phyloP scores from a whole-genome alignment of 306 rosid species.

The Ormosia semicastrata region DNA sequence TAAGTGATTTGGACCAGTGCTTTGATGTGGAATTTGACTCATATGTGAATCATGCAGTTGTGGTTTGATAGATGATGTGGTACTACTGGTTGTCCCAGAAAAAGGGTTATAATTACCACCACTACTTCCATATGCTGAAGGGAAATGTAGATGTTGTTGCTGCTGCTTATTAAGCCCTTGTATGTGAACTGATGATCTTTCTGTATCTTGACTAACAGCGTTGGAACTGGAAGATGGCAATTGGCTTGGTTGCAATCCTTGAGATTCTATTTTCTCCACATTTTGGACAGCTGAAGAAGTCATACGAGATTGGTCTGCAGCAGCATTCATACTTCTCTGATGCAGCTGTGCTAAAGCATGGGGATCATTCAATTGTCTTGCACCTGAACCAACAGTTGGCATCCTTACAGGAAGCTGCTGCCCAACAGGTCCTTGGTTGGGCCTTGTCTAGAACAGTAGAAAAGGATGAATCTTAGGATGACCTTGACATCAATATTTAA shows the following conservation, averaged over 20 bases:
- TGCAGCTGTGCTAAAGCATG: constrained; percentile 70
- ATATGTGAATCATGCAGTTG: constrained; percentile 66
- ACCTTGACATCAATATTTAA: not conserved
- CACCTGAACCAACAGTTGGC: constrained; percentile 55
- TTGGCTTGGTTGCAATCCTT: constrained; percentile 52
- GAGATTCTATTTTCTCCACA: constrained; percentile 50
- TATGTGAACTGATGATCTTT: constrained; percentile 52
- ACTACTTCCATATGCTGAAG: constrained; percentile 65
- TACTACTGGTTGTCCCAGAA: constrained; percentile 61
- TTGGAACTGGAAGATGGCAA: constrained; percentile 52
- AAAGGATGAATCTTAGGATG: constrained; percentile 24
- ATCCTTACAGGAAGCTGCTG: constrained; percentile 67
- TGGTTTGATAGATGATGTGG: constrained; percentile 55
- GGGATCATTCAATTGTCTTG: constrained; percentile 63
- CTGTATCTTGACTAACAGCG: constrained; percentile 59
- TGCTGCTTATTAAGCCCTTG: constrained; percentile 75
- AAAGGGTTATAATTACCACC: constrained; percentile 61
- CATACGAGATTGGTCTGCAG: constrained; percentile 57
- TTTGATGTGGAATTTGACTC: constrained; percentile 70
- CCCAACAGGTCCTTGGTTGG: constrained; percentile 49
- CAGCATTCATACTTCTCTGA: constrained; percentile 61
- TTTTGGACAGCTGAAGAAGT: constrained; percentile 55
- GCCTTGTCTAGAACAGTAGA: constrained; percentile 27
- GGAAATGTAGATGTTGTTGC: constrained; percentile 64
- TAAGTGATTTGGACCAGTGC: constrained; percentile 51